Conservation (phyloP, 805 yeast species). For the Starmerella stellata region DNA sequence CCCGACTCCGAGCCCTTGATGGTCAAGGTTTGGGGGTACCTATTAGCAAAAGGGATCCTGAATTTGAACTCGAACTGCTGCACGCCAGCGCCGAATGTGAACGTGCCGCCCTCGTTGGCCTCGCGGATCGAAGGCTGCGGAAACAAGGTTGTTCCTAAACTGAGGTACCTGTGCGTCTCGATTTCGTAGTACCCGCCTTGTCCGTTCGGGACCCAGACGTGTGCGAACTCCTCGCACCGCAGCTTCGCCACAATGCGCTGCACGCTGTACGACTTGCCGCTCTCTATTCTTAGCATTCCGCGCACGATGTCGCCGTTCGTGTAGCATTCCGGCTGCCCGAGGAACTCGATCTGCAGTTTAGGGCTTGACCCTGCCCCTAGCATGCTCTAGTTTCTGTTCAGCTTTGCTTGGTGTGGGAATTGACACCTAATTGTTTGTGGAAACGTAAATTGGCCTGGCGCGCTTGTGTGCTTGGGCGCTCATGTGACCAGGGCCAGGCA, state of each 20-base stretch:
- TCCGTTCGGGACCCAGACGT: conserved; percentile 14
- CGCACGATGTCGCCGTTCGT: conserved; percentile 13
- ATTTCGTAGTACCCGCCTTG: conserved; percentile 14
- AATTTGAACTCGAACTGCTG: conserved; percentile 12
- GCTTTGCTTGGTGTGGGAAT: too few species aligned
- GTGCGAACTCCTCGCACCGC: conserved; percentile 15
- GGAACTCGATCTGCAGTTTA: conserved; percentile 5
- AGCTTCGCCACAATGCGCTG: conserved; percentile 11
- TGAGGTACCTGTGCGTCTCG: conserved; percentile 9
- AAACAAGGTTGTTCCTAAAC: conserved; percentile 4
- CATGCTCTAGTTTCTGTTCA: too few species aligned
- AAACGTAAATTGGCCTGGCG: too few species aligned
- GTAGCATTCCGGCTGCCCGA: conserved; percentile 5
- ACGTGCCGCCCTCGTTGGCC: conserved; percentile 2
- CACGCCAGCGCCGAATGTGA: conserved; percentile 10
- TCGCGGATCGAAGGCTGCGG: conserved; percentile 4
- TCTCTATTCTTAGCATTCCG: conserved; percentile 9
- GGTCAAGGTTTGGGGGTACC: conserved; percentile 10
- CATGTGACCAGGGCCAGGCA: too few species aligned
- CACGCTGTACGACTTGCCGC: conserved; percentile 4
- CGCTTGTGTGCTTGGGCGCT: too few species aligned
- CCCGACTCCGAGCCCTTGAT: conserved; percentile 8
- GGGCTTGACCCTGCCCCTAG: background rate
- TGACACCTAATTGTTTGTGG: too few species aligned
- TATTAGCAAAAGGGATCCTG: conserved; percentile 8